Base-by-base conservation (phyloP, 1,284 basidiomycete genomes). In the Cryptococcus sp. region DNA sequence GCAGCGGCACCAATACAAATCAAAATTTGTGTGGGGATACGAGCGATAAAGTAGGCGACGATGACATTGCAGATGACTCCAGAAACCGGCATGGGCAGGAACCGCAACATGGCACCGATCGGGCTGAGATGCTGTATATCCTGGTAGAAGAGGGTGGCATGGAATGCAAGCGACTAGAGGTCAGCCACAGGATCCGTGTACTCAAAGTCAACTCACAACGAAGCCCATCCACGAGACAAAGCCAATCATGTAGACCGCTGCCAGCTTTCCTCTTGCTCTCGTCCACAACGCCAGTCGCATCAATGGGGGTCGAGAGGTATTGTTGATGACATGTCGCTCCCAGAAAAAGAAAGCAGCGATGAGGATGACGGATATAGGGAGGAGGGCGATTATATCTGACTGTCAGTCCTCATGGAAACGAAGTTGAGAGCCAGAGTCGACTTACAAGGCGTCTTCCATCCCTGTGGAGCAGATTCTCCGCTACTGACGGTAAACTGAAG, bases 401-500 rank as follows among this genome's bases (percentile, higher is more conserved):
- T 18, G 14, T 23, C 21, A 23, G 12, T n/a, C n/a, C n/a, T n/a
- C n/a, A n/a, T n/a, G n/a, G n/a, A n/a, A n/a, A n/a, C 7, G 10
- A 6, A 11, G 9, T 14, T 18, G 23, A 5, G 12, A 16, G 7
- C 10, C 11, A 21, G 6, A 12, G 7, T 9, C n/a, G n/a, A 74
- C 85, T 55, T 63, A 87, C 86, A 88, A 10, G 78, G 74, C 0
- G 85, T 87, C 43, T 68, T 75, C 87, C 87, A 93, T n/a, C 82
- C 79, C 11, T 82, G 56, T 0, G 82, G 78, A 0, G 85, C 86
- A 9, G 79, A 73, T 38, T 81, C 79, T 1, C 85, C 88, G 61
- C 88, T 82, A 39, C 83, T 82, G 1, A 94, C 78, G 0, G 83
- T 81, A 61, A 92, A 93, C 11, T 86, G 79, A 54, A 94, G 77